These are phyloP conservation scores for Globisporangium paroecandrum DNA, from an alignment of 352 stramenopile genomes.

Conservation along the genomic window DNA sequence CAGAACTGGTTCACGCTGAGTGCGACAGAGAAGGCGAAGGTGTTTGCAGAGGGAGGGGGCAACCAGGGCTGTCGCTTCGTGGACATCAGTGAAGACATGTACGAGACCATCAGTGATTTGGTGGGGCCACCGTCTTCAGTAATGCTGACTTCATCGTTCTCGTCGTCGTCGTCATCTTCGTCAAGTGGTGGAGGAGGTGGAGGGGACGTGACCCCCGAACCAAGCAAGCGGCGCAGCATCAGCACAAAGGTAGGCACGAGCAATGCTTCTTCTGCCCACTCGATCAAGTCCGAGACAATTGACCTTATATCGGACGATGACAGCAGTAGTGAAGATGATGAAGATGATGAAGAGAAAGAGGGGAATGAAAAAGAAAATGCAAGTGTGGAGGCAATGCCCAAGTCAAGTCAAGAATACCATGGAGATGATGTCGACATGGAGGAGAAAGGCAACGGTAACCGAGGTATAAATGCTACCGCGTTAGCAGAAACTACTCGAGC, in stretches of 20 bases:
- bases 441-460: background rate
- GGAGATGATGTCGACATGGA: conserved; percentile 1
- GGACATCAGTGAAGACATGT: conserved; percentile 16
- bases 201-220: background rate
- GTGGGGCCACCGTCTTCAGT: background rate
- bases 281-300: conserved; percentile 9
- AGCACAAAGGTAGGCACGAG: conserved; percentile 9
- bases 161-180: background rate
- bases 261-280: conserved; percentile 1
- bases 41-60: background rate
- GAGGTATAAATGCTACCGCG: background rate
- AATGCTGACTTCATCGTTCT: background rate
- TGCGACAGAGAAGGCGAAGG: background rate
- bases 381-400: background rate
- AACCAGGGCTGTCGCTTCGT: conserved; percentile 9
- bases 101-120: conserved; percentile 9
- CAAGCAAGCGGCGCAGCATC: conserved; percentile 4
- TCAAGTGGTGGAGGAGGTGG: background rate
- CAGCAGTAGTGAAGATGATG: conserved; percentile 2
- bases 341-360: background rate
- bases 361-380: background rate
- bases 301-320: conserved; percentile 14
- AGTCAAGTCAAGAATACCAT: background rate
- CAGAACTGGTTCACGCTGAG: conserved; percentile 17
- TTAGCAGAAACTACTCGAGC: background rate